Evolutionary conservation across 768 basidiomycete species (phyloP), one percentile per base, ranked within the genome.

Genomic region (Naganishia kalamii): DNA sequence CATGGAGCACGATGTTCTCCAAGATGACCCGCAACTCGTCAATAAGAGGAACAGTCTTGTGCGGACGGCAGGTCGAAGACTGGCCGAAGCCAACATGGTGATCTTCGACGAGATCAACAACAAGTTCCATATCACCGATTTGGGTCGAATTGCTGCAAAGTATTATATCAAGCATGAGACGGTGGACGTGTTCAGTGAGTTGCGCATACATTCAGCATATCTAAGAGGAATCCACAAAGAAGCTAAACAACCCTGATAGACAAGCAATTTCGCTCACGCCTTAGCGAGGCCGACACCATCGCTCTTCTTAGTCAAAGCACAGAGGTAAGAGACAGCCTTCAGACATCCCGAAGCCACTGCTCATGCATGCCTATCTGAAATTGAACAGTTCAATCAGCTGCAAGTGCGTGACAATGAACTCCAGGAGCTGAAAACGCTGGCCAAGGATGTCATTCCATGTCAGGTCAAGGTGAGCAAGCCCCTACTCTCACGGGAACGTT

Each of bases 131-230:
- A 85, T 87, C 69, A 90, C 88, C n/a, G 93, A 96, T 69, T 79
- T 94, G 2, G 96, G 96, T n/a, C 82, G 92, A 69, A 93, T 98
- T 71, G 92, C 96, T 0, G 91, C 94, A 4, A 93, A 89, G 78
- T 99, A 96, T 78, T 99, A 98, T 78, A 88, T 99, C 73, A 85
- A 88, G 21, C 80, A 90, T 75, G 80, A 84, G 47, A 92, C 90
- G 4, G 86, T 98, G 37, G 90, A 90, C 76, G 84, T 89, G 6
- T 98, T 94, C 81, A 89, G 75, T 76, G 52, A 67, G 76, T 72
- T 10, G n/a, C 3, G 19, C 23, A 41, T n/a, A 27, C n/a, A 29
- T 17, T 25, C 5, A 21, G 10, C 12, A 29, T 46, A n/a, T 17
- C 23, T 35, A 8, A 12, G 15, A 40, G 4, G 15, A 21, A 30